Percentiles rank a stretch among this genome's conserved stretches.
These are phyloP conservation scores for Scutellaria barbata DNA, from an alignment of 257 asterid species.

Conservation along the genomic window DNA sequence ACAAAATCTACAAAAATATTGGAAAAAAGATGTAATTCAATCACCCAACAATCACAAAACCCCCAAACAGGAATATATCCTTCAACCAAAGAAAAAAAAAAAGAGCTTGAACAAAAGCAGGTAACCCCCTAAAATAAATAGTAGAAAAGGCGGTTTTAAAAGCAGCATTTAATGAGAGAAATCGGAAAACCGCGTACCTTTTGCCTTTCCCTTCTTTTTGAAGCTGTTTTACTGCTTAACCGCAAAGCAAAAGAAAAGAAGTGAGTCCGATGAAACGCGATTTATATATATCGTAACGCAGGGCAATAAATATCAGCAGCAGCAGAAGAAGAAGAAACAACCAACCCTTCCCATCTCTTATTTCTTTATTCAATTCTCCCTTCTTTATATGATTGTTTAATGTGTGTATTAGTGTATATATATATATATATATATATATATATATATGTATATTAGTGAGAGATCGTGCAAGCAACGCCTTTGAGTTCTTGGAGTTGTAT, in stretches of 20 bases:
- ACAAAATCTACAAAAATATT: conserved; percentile 4
- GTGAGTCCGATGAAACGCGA: conserved; percentile 21
- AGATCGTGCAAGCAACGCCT: conserved; percentile 70
- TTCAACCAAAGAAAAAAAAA: conserved; percentile 17
- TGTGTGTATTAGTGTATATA: neutral
- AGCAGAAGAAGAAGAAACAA: conserved; percentile 6
- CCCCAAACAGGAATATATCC: conserved; percentile 16
- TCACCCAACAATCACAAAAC: conserved; percentile 19
- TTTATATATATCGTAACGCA: conserved; percentile 20
- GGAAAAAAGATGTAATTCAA: conserved; percentile 2
- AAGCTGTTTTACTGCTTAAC: conserved; percentile 43
- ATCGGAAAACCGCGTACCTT: conserved; percentile 49
- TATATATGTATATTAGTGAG: too few relatives aligned
- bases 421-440: neutral
- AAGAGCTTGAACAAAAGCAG: neutral
- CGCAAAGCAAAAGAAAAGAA: conserved; percentile 44
- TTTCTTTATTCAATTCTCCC: conserved; percentile 17
- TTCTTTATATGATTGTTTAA: neutral
- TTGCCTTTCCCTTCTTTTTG: neutral
- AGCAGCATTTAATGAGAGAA: conserved; percentile 31
- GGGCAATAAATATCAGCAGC: neutral
- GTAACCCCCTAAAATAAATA: conserved; percentile 20
- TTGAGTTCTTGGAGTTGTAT: conserved; percentile 28
- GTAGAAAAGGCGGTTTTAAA: neutral
- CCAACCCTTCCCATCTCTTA: conserved; percentile 34